Percentiles rank a stretch among this genome's conserved stretches.
phyloP scores from a whole-genome alignment of 257 asterid species.

The Ballota nigra region DNA sequence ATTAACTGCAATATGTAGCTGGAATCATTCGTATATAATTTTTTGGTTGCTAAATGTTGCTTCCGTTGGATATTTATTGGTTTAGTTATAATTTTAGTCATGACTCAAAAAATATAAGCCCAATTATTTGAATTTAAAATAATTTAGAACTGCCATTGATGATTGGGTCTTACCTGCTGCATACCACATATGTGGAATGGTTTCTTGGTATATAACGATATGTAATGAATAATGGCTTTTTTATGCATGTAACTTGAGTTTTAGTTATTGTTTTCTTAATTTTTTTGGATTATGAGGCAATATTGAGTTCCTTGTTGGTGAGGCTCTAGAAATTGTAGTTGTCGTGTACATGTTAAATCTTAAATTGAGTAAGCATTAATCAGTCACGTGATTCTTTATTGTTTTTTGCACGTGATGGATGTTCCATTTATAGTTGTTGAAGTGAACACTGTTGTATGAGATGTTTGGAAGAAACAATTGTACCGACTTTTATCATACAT shows the following conservation, averaged over 20 bases:
- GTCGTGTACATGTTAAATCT: background rate
- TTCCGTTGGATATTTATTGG: conserved; percentile 1
- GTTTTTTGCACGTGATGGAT: conserved; percentile 12
- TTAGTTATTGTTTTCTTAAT: background rate
- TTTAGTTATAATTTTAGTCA: background rate
- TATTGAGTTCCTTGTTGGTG: background rate
- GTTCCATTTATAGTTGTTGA: background rate
- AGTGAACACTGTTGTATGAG: background rate
- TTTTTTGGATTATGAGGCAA: background rate
- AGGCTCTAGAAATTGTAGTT: background rate
- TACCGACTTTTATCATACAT: background rate
- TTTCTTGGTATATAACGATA: background rate
- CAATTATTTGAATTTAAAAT: background rate
- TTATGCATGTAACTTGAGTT: background rate
- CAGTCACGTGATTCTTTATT: background rate
- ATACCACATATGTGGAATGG: background rate
- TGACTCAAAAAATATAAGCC: background rate
- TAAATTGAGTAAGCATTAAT: conserved; percentile 2
- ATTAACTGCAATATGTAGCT: background rate
- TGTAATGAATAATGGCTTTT: background rate
- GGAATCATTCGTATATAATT: conserved; percentile 5
- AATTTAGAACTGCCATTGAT: conserved; percentile 2
- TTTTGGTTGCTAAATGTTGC: background rate
- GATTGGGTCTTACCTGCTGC: conserved; percentile 7
- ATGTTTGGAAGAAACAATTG: background rate